These are phyloP conservation scores for Elongisporangium senticosum DNA, from an alignment of 352 stramenopile genomes.

Conservation along the genomic window DNA sequence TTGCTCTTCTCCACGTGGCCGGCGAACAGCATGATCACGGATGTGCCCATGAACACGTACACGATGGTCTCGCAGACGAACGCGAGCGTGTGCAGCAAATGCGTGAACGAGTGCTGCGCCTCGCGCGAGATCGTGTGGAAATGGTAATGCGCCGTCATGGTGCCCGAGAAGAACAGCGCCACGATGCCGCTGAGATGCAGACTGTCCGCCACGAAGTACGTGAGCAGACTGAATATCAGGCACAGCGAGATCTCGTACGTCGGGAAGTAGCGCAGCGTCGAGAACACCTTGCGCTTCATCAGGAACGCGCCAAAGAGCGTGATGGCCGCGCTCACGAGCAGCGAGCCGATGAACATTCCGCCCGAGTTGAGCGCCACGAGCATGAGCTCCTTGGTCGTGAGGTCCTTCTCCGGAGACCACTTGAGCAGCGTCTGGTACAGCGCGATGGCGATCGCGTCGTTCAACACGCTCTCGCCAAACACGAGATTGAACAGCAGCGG, in stretches of 20 bases:
- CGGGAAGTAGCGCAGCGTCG: slow-evolving; percentile 70
- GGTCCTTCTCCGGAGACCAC: slow-evolving; percentile 72
- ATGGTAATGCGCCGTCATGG: slow-evolving; percentile 85
- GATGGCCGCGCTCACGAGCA: slow-evolving; percentile 63
- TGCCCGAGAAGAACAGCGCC: slow-evolving; percentile 90
- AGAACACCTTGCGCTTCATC: slow-evolving; percentile 69
- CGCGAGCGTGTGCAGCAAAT: slow-evolving; percentile 74
- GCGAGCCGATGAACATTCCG: slow-evolving; percentile 75
- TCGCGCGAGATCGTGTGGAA: slow-evolving; percentile 82
- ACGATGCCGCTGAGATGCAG: slow-evolving; percentile 90
- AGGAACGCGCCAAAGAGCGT: slow-evolving; percentile 71
- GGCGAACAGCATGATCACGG: slow-evolving; percentile 78
- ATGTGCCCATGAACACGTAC: slow-evolving; percentile 86
- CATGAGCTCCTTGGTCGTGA: slow-evolving; percentile 57
- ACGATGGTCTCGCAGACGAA: slow-evolving; percentile 83
- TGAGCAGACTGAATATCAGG: slow-evolving; percentile 82
- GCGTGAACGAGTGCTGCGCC: slow-evolving; percentile 79
- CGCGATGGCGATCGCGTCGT: slow-evolving; percentile 92
- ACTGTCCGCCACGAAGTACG: slow-evolving; percentile 78
- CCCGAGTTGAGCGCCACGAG: slow-evolving; percentile 58
- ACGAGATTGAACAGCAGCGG: slow-evolving; percentile 93
- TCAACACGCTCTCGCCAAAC: slow-evolving; percentile 93
- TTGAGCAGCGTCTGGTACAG: slow-evolving; percentile 91
- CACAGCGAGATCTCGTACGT: slow-evolving; percentile 85
- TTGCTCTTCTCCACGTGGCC: slow-evolving; percentile 55